Evolutionary conservation across 148 eudicot genomes (phyloP).

Genomic region (Rhododendron molle): DNA sequence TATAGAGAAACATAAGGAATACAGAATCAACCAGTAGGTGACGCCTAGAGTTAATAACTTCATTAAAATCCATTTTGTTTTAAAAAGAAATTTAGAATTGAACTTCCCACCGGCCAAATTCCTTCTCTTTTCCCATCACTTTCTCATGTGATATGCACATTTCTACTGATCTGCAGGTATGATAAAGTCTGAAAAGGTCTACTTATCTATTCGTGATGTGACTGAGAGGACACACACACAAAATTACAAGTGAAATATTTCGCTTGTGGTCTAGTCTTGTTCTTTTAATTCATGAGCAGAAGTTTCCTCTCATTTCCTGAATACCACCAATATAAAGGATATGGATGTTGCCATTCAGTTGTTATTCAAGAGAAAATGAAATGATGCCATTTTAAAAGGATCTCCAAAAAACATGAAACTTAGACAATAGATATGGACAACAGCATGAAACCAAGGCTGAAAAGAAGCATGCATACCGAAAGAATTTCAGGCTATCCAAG

Average conservation of each 20-base stretch:
- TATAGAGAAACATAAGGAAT: conserved; percentile 7
- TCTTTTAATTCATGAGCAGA: not conserved
- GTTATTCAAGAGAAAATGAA: not conserved
- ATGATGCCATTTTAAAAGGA: not conserved
- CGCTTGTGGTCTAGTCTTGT: not conserved
- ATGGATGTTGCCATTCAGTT: not conserved
- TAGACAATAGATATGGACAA: not conserved
- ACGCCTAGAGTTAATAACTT: not conserved
- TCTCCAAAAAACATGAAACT: not conserved
- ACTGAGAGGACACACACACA: not conserved
- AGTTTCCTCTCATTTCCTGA: not conserved
- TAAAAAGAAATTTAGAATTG: not conserved
- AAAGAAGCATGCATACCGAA: not conserved
- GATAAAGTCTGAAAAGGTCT: not conserved
- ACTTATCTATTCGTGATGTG: not conserved
- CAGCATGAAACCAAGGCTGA: not conserved
- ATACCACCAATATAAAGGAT: not conserved
- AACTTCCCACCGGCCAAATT: not conserved
- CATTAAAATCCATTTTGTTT: not conserved
- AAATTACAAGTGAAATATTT: not conserved
- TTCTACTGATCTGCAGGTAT: not conserved
- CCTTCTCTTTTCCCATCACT: not conserved
- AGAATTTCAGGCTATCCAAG: not conserved
- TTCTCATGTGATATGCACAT: not conserved
- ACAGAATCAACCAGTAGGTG: not conserved